Evolutionary conservation across 495 filamentous ascomycete genomes (phyloP).

Genomic region (Hyphodiscus hymeniophilus): DNA sequence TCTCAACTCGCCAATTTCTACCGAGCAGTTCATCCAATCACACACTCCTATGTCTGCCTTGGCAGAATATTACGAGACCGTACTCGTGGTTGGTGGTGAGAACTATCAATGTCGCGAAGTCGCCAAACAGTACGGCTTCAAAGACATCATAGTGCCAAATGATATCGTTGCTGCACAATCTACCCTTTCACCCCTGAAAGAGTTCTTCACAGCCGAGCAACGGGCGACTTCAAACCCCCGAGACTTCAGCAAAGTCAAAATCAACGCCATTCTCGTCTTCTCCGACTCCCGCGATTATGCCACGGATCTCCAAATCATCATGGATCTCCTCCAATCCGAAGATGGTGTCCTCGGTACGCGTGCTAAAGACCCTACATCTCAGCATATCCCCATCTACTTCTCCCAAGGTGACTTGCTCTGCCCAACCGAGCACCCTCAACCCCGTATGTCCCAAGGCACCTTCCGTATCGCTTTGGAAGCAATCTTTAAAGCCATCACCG

Average conservation of each 20-base stretch:
- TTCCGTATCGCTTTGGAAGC: constrained; percentile 80
- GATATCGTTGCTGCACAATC: constrained; percentile 57
- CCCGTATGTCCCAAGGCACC: constrained; percentile 83
- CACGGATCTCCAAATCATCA: constrained; percentile 77
- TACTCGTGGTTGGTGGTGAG: constrained; percentile 59
- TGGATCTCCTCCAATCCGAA: constrained; percentile 67
- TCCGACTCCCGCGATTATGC: constrained; percentile 76
- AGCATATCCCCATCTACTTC: constrained; percentile 78
- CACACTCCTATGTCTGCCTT: constrained; percentile 63
- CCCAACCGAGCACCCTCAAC: constrained; percentile 70
- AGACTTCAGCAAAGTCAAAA: constrained; percentile 59
- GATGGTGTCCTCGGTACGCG: constrained; percentile 59
- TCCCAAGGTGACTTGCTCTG: constrained; percentile 83
- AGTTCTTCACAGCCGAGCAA: constrained; percentile 50
- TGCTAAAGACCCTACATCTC: constrained; percentile 57
- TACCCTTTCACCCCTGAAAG: constrained; percentile 52
- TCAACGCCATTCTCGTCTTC: constrained; percentile 76
- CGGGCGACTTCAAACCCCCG: constrained; percentile 49
- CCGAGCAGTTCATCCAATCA: constrained; percentile 60
- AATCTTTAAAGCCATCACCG: constrained; percentile 64
- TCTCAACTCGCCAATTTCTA: constrained; percentile 46
- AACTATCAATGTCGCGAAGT: constrained; percentile 59
- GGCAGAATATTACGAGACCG: constrained; percentile 56
- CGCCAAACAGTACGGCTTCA: constrained; percentile 56
- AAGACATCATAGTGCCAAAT: constrained; percentile 57